Base-by-base conservation (phyloP, 768 basidiomycete genomes). In the Mycena amicta region DNA sequence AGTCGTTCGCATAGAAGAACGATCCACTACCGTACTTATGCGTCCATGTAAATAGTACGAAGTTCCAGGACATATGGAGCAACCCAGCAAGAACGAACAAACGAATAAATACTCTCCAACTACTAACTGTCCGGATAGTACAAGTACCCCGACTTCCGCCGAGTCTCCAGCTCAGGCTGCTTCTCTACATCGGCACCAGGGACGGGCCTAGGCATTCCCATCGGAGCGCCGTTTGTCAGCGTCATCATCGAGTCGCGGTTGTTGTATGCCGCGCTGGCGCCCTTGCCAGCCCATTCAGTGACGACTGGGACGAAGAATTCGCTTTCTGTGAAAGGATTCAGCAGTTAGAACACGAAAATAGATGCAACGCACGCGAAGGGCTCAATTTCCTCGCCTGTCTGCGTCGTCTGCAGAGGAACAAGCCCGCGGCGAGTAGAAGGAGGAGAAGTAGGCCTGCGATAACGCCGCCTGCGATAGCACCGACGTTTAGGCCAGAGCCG, bases 231-330 rank as follows among this genome's bases (percentile, higher is more conserved):
- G 26, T 49, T 49, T 13, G 47, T 49, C 12, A 49, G 47, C 47
- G 47, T 49, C 47, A 49, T 49, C 47, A 49, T 49, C 47, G 47
- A 49, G 47, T 49, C 47, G 22, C 47, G 22, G 47, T 49, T 11
- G 25, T 28, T 28, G 43, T 13, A 23, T 8, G 12, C 12, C 15
- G 13, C 13, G 5, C 6, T 20, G 25, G 23, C 47, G 47, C 47
- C n/a, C 26, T 49, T 49, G 25, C 47, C 47, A 13, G 47, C 47
- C 47, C 47, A 49, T 15, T 49, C 15, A 5, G 47, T 28, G 5
- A 49, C 26, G 5, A 23, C 5, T 11, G 47, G 47, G 26, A 28
- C 22, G 25, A 26, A 8, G 47, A 49, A 49, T 12, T 49, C 47
- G 6, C 12, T 13, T 12, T 13, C 22, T 49, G 26, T 6, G 13